Evolutionary conservation across 2,329 filamentous ascomycete genomes (phyloP), one percentile per base, ranked within the genome.

Genomic region (Stromatinia cepivora): DNA sequence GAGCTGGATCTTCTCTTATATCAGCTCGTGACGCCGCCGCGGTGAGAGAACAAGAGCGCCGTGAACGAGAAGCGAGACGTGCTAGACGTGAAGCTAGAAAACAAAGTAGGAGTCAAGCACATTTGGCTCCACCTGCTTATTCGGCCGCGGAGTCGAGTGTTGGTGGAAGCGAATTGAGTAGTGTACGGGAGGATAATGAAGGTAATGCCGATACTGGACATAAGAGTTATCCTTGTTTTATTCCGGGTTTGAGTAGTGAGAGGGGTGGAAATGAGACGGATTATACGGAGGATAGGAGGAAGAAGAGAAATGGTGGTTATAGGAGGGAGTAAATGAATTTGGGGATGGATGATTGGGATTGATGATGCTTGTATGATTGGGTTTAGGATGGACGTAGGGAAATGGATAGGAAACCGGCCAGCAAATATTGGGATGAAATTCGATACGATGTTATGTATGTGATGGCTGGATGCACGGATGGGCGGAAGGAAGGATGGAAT

Each of bases 141-240:
- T 39, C 61, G 22, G n/a, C 61, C 48, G 61, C 61, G 7, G 61
- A 64, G 15, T 50, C 66, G 1, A 67, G 66, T 39, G n/a, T 67
- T 17, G 66, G 54, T 1, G 54, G 66, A 50, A 67, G 66, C 34
- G 66, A 61, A 28, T 17, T 77, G 22, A 72, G 62, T 42, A 75
- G 71, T 70, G 46, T 69, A 17, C 64, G 72, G 10, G 74, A 72
- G 65, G 70, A 63, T 45, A 72, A 71, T 64, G 74, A 72, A 28
- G 62, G 71, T 15, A 73, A 72, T 65, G 74, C 73, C 36, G 78
- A 78, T 64, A 69, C 74, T 11, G 78, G 78, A 4, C 79, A 78
- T 8, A 79, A 79, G 73, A 76, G 67, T 25, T 79, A 79, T 72
- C 75, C 75, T 66, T 77, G 79, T 72, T 68, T 67, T 48, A 78